These are phyloP conservation scores for Catunica adiposa DNA, from an alignment of 2,329 filamentous ascomycete genomes.

Conservation along the genomic window DNA sequence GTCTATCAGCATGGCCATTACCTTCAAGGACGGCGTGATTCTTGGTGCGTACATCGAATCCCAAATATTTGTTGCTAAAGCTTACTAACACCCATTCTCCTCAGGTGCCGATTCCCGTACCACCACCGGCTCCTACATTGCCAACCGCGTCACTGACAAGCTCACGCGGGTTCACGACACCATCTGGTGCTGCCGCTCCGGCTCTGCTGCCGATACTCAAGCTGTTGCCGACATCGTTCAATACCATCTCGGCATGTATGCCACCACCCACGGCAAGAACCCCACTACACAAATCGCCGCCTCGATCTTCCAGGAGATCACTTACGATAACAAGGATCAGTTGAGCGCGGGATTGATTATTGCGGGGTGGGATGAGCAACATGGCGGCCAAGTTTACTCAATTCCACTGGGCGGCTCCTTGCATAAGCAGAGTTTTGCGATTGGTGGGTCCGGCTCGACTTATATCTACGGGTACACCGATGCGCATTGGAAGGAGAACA, in stretches of 20 bases:
- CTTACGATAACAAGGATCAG: conserved; percentile 92
- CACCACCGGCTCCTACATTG: conserved; percentile 94
- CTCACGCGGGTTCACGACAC: conserved; percentile 96
- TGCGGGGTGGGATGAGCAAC: conserved; percentile 88
- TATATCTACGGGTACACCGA: conserved; percentile 99
- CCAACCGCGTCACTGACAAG: conserved; percentile 98
- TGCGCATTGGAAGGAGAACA: conserved; percentile 83
- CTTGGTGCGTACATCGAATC: conserved; percentile 40
- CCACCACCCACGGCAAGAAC: conserved; percentile 72
- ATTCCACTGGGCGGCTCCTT: conserved; percentile 92
- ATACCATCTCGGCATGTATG: conserved; percentile 87
- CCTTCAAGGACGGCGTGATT: conserved; percentile 97
- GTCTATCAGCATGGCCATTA: conserved; percentile 74
- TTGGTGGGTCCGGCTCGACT: conserved; percentile 90
- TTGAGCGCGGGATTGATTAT: conserved; percentile 93
- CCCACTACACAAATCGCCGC: conserved; percentile 92
- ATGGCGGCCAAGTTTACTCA: conserved; percentile 93
- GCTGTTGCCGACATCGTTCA: conserved; percentile 96
- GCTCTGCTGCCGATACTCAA: conserved; percentile 93
- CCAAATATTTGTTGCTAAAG: too few species aligned
- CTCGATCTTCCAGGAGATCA: conserved; percentile 92
- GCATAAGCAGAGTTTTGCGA: conserved; percentile 92
- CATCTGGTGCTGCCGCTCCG: conserved; percentile 98
- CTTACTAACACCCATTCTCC: background rate
- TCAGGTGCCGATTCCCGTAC: conserved; percentile 86